Conservation (phyloP, 306 rosid species). For the Quercus variabilis region DNA sequence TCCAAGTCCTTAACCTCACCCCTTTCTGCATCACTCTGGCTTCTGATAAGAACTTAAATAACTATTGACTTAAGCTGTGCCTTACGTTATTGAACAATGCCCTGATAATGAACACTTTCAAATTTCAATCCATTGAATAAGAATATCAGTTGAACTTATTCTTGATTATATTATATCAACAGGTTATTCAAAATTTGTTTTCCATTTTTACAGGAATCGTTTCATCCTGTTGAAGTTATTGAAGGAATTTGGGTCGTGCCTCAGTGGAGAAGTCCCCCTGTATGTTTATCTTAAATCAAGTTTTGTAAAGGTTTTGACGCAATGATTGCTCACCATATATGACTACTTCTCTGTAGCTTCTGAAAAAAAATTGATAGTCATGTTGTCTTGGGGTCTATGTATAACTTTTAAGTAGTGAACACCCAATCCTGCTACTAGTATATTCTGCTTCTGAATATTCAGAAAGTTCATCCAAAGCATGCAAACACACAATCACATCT, state of each 20-base stretch:
- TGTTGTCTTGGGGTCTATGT: neutral
- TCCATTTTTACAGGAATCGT: slow-evolving; percentile 58
- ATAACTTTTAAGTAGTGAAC: neutral
- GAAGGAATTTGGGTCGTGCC: slow-evolving; percentile 89
- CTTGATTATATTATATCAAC: neutral
- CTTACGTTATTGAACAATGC: neutral
- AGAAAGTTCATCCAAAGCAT: neutral
- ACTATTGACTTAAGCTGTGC: neutral
- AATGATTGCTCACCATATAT: neutral
- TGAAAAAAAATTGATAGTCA: slow-evolving; percentile 4
- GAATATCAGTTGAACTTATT: neutral
- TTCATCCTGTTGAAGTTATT: slow-evolving; percentile 59
- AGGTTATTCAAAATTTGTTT: neutral
- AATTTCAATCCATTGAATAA: neutral
- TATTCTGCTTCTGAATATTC: neutral
- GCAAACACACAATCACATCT: neutral
- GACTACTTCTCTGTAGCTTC: slow-evolving; percentile 8
- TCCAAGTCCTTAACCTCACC: neutral
- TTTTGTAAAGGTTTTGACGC: neutral
- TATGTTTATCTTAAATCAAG: slow-evolving; percentile 30
- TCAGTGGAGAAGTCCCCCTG: slow-evolving; percentile 73
- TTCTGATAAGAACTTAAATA: neutral
- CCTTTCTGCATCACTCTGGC: neutral
- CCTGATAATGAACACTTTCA: neutral
- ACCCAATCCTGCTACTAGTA: neutral